A percentile compares a stretch with the other conserved stretches of the same genome.
Conservation (phyloP, 441 rosid genomes). For the Metrosideros polymorpha region DNA sequence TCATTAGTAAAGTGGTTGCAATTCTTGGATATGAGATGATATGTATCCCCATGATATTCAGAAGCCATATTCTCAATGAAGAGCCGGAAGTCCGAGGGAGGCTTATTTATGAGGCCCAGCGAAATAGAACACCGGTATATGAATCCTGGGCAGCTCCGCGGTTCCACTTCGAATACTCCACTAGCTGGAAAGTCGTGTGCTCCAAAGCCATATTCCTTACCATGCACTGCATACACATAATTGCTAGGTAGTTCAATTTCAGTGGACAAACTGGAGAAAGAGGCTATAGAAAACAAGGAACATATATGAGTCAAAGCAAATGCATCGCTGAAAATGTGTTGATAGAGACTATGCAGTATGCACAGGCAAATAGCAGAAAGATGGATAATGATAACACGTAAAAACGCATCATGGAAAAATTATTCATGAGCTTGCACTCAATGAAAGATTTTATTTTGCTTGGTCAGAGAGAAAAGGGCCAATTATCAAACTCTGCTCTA, state of each 20-base stretch:
- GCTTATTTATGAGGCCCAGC: background rate
- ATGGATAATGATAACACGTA: too few relatives aligned
- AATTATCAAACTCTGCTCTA: too few relatives aligned
- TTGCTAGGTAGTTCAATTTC: background rate
- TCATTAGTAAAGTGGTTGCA: background rate
- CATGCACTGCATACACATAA: background rate
- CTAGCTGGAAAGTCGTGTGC: background rate
- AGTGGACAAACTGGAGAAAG: too few relatives aligned
- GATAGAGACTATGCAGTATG: too few relatives aligned
- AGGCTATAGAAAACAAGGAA: too few relatives aligned
- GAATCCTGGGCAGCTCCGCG: background rate
- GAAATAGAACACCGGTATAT: background rate
- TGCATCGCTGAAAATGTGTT: too few relatives aligned
- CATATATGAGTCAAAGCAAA: too few relatives aligned
- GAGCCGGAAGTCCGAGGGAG: background rate
- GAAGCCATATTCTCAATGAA: background rate
- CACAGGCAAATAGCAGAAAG: too few relatives aligned
- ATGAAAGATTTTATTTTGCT: too few relatives aligned
- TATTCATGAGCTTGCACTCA: too few relatives aligned
- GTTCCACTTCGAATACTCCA: slow-evolving; percentile 3
- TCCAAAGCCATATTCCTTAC: background rate
- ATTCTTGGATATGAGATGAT: background rate
- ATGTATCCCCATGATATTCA: background rate
- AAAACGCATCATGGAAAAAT: too few relatives aligned
- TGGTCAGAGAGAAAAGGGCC: too few relatives aligned